Conservation (phyloP, 768 basidiomycete species). For the Psilocybe subaeruginosa region DNA sequence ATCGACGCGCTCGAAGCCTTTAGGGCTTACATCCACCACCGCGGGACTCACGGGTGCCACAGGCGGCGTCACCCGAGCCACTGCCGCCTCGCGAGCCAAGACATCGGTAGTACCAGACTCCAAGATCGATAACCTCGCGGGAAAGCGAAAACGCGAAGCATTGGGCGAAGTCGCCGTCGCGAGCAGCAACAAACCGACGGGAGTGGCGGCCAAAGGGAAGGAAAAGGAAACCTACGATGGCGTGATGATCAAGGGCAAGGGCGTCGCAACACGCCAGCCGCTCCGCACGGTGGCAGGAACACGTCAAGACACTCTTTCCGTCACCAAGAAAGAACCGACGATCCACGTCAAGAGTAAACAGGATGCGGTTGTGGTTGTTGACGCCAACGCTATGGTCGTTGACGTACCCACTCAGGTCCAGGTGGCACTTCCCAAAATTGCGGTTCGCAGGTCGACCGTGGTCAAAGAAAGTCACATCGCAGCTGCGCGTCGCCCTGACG, state of each 20-base stretch:
- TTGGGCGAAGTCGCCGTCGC: slow-evolving; percentile 69
- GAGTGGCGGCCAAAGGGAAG: slow-evolving; percentile 52
- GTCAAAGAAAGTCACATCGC: slow-evolving; percentile 31
- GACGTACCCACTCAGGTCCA: slow-evolving; percentile 40
- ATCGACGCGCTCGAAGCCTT: slow-evolving; percentile 63
- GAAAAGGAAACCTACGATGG: slow-evolving; percentile 68
- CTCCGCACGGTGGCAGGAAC: slow-evolving; percentile 52
- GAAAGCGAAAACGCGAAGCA: slow-evolving; percentile 82
- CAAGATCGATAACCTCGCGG: slow-evolving; percentile 51
- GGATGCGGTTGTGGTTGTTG: slow-evolving; percentile 26
- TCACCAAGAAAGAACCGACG: slow-evolving; percentile 32
- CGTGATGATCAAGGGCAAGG: slow-evolving; percentile 61
- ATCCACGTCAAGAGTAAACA: slow-evolving; percentile 8
- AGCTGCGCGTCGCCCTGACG: slow-evolving; percentile 9
- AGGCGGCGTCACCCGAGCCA: slow-evolving; percentile 50
- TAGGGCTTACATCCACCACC: slow-evolving; percentile 44
- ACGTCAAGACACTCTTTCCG: slow-evolving; percentile 35
- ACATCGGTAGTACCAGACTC: slow-evolving; percentile 34
- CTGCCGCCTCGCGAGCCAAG: slow-evolving; percentile 59
- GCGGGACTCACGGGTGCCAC: slow-evolving; percentile 32
- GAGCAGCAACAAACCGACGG: slow-evolving; percentile 48
- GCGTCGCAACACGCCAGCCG: slow-evolving; percentile 49
- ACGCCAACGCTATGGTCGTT: slow-evolving; percentile 60
- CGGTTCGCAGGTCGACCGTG: slow-evolving; percentile 41
- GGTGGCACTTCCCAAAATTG: slow-evolving; percentile 39